phyloP scores from a whole-genome alignment of 139 green algal genomes.

The Eudorina sp. region DNA sequence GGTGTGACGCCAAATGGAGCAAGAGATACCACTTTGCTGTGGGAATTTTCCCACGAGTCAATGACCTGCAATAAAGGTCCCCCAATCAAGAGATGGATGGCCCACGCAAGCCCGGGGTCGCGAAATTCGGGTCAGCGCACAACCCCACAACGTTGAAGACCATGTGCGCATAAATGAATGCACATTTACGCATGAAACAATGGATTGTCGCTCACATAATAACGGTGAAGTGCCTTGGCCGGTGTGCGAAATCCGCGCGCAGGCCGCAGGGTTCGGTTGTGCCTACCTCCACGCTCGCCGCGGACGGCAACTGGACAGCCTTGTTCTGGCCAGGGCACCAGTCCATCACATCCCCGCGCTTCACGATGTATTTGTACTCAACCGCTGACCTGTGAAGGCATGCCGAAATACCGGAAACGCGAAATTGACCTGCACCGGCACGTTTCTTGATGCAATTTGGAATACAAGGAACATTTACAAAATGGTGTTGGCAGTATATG shows the following conservation, averaged over 20 bases:
- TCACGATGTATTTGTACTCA: constrained; percentile 52
- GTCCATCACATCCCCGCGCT: constrained; percentile 29
- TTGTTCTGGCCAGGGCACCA: constrained; percentile 42
- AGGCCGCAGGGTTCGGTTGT: too few species aligned
- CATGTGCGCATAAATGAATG: too few species aligned
- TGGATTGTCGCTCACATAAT: too few species aligned
- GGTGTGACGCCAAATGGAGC: not conserved
- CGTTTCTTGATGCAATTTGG: not conserved
- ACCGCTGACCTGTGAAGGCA: not conserved
- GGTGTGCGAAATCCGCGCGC: too few species aligned
- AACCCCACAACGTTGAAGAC: too few species aligned
- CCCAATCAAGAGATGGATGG: too few species aligned
- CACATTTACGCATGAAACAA: too few species aligned
- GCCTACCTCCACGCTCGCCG: constrained; percentile 27
- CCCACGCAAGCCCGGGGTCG: too few species aligned
- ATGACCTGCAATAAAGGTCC: not conserved
- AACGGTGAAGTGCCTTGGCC: too few species aligned
- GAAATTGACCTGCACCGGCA: not conserved
- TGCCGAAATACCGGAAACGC: not conserved
- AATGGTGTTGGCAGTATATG: not conserved
- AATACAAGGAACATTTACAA: not conserved
- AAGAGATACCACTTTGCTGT: not conserved
- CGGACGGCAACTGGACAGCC: not conserved
- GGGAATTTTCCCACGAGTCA: not conserved
- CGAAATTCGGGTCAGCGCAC: too few species aligned